Percentiles rank a stretch among this genome's conserved stretches.
These are phyloP conservation scores for Aspergillus ostianus DNA, from an alignment of 495 filamentous ascomycete genomes.

Conservation along the genomic window DNA sequence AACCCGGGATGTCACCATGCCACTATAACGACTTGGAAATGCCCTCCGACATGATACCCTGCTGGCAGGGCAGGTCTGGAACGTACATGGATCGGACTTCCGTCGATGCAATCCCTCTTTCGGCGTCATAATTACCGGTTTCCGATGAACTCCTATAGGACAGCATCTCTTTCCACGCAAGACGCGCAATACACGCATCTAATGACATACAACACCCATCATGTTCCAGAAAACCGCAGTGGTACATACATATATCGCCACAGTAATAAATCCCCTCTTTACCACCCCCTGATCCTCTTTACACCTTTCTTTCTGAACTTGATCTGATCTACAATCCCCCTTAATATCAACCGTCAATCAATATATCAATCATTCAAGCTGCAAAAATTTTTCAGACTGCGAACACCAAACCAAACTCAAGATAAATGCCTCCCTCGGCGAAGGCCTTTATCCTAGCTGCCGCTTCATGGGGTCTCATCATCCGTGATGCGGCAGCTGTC, in stretches of 20 bases:
- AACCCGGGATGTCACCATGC: neutral
- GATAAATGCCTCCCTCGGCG: neutral
- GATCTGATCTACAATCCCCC: neutral
- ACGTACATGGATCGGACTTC: neutral
- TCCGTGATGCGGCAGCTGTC: conserved; percentile 2
- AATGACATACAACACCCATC: neutral
- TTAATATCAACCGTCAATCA: neutral
- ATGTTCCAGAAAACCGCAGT: neutral
- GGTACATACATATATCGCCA: neutral
- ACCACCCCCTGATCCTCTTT: neutral
- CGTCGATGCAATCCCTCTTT: neutral
- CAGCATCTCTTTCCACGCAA: neutral
- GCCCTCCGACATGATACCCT: neutral
- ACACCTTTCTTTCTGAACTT: neutral
- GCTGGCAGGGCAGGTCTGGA: neutral
- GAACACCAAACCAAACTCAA: no score
- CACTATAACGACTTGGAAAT: neutral
- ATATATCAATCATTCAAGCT: neutral
- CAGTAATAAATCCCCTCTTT: neutral
- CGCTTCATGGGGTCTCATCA: conserved; percentile 10
- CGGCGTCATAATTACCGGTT: neutral
- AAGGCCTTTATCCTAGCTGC: neutral
- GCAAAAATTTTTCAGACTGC: no score
- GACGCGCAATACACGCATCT: neutral
- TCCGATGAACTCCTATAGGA: neutral